phyloP scores from a whole-genome alignment of 139 green algal genomes.

The Tetraselmis striata region DNA sequence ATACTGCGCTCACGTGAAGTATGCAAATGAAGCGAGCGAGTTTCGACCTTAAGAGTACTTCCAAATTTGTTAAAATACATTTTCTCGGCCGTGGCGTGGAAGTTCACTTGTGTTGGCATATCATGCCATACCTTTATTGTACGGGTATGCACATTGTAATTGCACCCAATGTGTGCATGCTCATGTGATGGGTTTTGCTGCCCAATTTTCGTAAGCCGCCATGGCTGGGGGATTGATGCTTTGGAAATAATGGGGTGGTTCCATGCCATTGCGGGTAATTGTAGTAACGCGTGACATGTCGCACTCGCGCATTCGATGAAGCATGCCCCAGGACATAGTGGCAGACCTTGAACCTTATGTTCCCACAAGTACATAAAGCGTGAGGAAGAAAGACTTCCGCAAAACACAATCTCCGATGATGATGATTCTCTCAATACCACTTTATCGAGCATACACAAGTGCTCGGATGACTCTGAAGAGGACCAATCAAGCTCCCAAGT shows the following conservation, averaged over 20 bases:
- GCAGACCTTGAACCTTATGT: constrained; percentile 31
- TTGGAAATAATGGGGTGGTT: background rate
- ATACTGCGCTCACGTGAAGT: background rate
- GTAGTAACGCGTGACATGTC: background rate
- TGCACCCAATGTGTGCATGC: background rate
- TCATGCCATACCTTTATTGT: background rate
- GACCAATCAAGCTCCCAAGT: background rate
- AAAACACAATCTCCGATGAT: too few species aligned
- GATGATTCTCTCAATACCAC: background rate
- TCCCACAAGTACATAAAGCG: constrained; percentile 42
- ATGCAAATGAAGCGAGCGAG: background rate
- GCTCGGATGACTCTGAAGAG: background rate
- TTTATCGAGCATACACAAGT: background rate
- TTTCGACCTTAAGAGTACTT: too few species aligned
- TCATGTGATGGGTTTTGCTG: background rate
- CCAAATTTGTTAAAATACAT: background rate
- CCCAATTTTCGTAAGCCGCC: background rate
- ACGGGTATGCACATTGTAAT: background rate
- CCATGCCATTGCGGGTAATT: too few species aligned
- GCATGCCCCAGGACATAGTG: constrained; percentile 11
- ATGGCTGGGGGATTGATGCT: background rate
- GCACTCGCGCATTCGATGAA: background rate
- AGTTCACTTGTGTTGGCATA: too few species aligned
- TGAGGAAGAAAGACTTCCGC: too few species aligned
- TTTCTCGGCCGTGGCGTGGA: background rate